Base-by-base conservation (phyloP, 148 eudicot genomes). In the Limonium bicolor region DNA sequence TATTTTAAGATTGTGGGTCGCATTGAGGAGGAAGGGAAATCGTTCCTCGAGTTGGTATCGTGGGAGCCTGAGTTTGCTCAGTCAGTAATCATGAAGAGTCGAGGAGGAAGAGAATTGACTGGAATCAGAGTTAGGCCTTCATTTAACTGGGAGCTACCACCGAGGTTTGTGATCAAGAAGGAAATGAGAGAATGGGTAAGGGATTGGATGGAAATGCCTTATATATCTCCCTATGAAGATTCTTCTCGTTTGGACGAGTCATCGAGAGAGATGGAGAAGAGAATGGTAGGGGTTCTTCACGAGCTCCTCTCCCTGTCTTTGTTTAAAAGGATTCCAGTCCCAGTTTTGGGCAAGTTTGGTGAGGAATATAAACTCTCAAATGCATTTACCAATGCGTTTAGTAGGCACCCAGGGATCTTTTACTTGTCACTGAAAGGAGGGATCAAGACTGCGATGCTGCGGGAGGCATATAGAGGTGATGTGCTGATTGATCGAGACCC, bases 161-260 rank as follows among this genome's bases (percentile, higher is more conserved):
- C 50, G 0, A 95, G 95, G 20, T 77, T 90, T 54, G 66, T 53
- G 31, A 62, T 84, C 17, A 84, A 54, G 69, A 90, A 85, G 56
- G 93, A 68, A 35, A 85, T 81, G 95, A 78, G 95, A 56, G 95
- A 90, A 47, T 90, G 99, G 99, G 58, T 74, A 36, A 62, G 93
- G 55, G 93, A 90, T 68, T 90, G 99, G 99, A 59, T 80, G 66
- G 99, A 85, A 63, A 62, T 78, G 48, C 93, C 95, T 0, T 90
- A 90, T 38, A 57, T 80, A 22, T 84, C 79, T 1, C 97, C 97
- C 0, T 90, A 85, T 41, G 85, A 70, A 10, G 84, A 84, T 67
- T 72, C 73, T 0, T 67, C 76, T 0, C 16, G 48, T 36, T 64
- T 84, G 55, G 80, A 72, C 20, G 70, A 58, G 7, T 52, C 70